Evolutionary conservation across 257 asterid genomes (phyloP), one percentile per base, ranked within the genome.

Genomic region (Penstemon davidsonii): DNA sequence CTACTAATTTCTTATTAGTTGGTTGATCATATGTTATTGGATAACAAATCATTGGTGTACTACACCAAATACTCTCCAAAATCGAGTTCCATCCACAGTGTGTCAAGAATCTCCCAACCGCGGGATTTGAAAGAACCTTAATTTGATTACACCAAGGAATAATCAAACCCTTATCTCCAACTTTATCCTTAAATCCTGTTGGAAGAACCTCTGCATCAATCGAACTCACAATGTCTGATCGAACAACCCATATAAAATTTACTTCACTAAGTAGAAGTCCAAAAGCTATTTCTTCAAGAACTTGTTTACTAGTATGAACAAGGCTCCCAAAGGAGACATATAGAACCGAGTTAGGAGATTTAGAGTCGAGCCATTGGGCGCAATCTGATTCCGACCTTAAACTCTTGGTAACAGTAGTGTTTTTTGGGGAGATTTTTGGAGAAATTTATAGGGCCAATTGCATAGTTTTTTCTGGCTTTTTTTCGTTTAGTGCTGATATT

Each of bases 271-370:
- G 76, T 8, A 82, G 45, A 70, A 84, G 71, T 12, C 90, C 94
- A 13, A 62, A 54, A 0, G 87, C 87, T 47, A 87, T 11, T 64
- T 87, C 90, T 13, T 47, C 70, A 38, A 79, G 74, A 12, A 74
- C 79, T 7, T 76, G 50, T 67, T 71, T 64, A 6, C 64, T 77
- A 5, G 60, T 37, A 39, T 75, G 75, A 8, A 60, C 76, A 11
- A 77, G 43, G 77, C 94, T 87, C 8, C 94, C 94, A 37, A 87
- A 83, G 0, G 94, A 87, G 67, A 84, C 72, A 61, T 84, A 87
- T n/a, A 87, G 55, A 0, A 87, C 94, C 18, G 94, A 84, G 12
- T 78, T 69, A 13, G 73, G 67, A 19, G 86, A 69, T 57, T 85
- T 85, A 19, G 74, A 67, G 7, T 66, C 69, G 51, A 87, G 84